Conservation (phyloP, 768 basidiomycete genomes). For the Stropharia rugosoannulata region DNA sequence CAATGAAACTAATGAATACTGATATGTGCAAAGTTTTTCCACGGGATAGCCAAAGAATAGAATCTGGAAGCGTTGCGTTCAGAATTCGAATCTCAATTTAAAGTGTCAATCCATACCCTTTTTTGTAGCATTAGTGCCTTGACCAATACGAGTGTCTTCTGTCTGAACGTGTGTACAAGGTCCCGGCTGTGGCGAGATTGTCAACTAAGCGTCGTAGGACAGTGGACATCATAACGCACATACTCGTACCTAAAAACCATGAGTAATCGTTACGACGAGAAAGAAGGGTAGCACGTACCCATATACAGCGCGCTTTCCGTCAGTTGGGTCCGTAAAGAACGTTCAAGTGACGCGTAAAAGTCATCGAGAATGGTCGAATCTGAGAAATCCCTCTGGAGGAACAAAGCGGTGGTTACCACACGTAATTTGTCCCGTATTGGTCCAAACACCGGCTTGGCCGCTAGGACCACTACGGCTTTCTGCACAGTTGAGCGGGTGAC, state of each 20-base stretch:
- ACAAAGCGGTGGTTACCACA: slow-evolving; percentile 90
- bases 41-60: slow-evolving; percentile 98
- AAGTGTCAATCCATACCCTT: slow-evolving; percentile 50
- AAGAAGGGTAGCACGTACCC: slow-evolving; percentile 51
- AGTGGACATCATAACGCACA: slow-evolving; percentile 42
- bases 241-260: slow-evolving; percentile 55
- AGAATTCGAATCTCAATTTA: neutral
- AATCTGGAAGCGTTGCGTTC: slow-evolving; percentile 49
- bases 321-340: slow-evolving; percentile 72
- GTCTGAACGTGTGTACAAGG: slow-evolving; percentile 90
- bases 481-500: slow-evolving; percentile 96
- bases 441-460: slow-evolving; percentile 88
- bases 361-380: slow-evolving; percentile 88
- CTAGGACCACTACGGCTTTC: slow-evolving; percentile 95
- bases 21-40: slow-evolving; percentile 93
- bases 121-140: slow-evolving; percentile 95
- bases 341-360: slow-evolving; percentile 77
- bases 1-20: slow-evolving; percentile 94
- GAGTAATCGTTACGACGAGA: neutral
- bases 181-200: slow-evolving; percentile 60
- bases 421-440: slow-evolving; percentile 96
- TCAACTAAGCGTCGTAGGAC: neutral
- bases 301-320: slow-evolving; percentile 94
- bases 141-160: slow-evolving; percentile 88
- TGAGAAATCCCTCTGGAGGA: slow-evolving; percentile 88